A percentile compares a stretch with the other conserved stretches of the same genome.
These are phyloP conservation scores for Gillenia trifoliata DNA, from an alignment of 306 rosid genomes.

Conservation along the genomic window DNA sequence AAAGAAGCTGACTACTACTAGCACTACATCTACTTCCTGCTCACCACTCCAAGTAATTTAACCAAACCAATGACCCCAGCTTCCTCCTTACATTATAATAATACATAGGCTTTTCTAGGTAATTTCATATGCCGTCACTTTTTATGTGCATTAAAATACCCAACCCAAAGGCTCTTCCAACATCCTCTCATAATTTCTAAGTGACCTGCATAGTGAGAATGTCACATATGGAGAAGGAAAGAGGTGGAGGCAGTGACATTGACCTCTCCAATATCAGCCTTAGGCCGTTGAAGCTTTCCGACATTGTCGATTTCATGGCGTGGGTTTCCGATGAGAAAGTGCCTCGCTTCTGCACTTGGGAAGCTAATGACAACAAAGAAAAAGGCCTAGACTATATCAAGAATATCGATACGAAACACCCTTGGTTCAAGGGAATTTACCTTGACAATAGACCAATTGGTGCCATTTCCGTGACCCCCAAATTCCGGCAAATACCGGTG, in stretches of 20 bases:
- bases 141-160: too few species aligned
- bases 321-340: constrained; percentile 42
- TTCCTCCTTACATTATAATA: too few species aligned
- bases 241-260: background rate
- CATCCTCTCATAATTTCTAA: background rate
- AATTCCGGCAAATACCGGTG: constrained; percentile 13
- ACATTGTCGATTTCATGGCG: constrained; percentile 46
- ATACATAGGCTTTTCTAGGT: background rate
- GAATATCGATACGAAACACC: background rate
- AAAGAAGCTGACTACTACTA: too few species aligned
- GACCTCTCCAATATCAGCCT: constrained; percentile 24
- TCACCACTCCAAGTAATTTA: too few species aligned
- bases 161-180: background rate
- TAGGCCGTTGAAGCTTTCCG: constrained; percentile 31
- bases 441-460: constrained; percentile 49
- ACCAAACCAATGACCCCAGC: too few species aligned
- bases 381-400: constrained; percentile 23
- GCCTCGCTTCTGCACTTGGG: constrained; percentile 31
- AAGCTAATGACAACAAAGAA: constrained; percentile 31
- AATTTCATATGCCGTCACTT: background rate
- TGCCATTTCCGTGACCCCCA: constrained; percentile 17
- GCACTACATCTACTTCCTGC: too few species aligned
- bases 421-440: constrained; percentile 55
- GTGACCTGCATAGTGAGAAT: background rate
- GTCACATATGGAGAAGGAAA: background rate